Conservation (phyloP, 2,329 filamentous ascomycete genomes). For the Apiospora koreana region DNA sequence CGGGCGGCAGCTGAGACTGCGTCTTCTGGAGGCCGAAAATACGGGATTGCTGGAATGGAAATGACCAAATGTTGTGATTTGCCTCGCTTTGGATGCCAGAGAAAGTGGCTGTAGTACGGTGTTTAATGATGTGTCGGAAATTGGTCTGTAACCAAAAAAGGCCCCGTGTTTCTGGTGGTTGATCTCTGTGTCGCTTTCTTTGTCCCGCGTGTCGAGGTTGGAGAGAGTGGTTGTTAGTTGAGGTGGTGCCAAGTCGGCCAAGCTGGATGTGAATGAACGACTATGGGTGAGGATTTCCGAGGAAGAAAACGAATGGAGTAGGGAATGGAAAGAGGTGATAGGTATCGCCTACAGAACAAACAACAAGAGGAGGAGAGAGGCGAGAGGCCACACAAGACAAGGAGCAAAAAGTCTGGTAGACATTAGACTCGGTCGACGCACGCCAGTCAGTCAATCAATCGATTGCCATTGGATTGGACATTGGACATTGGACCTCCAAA, state of each 20-base stretch:
- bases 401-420: slow-evolving; percentile 1
- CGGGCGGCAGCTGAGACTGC: slow-evolving; percentile 23
- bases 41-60: background rate
- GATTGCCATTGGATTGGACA: background rate
- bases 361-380: background rate
- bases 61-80: slow-evolving; percentile 4
- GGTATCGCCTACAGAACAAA: slow-evolving; percentile 3
- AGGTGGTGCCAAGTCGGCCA: background rate
- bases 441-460: slow-evolving; percentile 1
- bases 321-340: background rate
- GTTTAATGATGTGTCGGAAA: background rate
- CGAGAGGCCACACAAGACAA: background rate
- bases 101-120: background rate
- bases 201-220: background rate
- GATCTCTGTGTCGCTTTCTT: background rate
- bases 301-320: background rate
- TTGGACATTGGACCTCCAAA: background rate
- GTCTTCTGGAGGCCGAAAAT: background rate
- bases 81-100: background rate
- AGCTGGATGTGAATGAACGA: slow-evolving; percentile 1
- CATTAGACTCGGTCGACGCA: slow-evolving; percentile 7
- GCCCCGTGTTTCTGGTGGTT: background rate
- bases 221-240: background rate
- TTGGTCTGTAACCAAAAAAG: background rate
- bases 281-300: background rate